These are phyloP conservation scores for Ophiocordyceps sinensis DNA, from an alignment of 2,329 filamentous ascomycete genomes.

Conservation along the genomic window DNA sequence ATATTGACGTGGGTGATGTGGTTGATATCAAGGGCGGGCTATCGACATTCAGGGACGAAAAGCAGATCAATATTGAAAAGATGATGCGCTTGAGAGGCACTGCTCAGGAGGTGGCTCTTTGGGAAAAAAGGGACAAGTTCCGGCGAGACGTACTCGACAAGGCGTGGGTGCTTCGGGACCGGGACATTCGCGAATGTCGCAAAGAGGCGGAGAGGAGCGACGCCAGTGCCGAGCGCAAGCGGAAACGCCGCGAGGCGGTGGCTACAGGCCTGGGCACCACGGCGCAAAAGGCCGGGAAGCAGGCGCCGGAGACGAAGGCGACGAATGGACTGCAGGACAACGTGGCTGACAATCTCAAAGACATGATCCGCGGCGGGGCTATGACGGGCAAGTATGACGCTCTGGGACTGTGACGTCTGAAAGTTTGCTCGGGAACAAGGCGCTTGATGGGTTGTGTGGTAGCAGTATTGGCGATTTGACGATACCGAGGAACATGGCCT, in stretches of 20 bases:
- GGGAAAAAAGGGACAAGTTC: conserved; percentile 40
- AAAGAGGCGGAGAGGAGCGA: conserved; percentile 27
- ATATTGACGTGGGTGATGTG: conserved; percentile 36
- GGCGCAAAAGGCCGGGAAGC: background rate
- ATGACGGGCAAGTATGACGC: conserved; percentile 18
- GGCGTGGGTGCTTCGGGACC: conserved; percentile 39
- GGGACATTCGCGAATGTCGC: conserved; percentile 34
- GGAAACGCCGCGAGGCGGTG: conserved; percentile 5
- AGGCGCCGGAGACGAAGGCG: conserved; percentile 1
- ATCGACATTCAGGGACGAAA: conserved; percentile 29
- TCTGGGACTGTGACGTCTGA: conserved; percentile 15
- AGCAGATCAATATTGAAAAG: conserved; percentile 38
- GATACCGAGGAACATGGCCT: too few species aligned
- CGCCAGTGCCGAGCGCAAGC: conserved; percentile 12
- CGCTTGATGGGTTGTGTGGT: too few species aligned
- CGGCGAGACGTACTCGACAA: conserved; percentile 30
- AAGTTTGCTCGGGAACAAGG: too few species aligned
- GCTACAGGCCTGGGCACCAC: background rate
- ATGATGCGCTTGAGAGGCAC: conserved; percentile 34
- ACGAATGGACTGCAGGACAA: background rate
- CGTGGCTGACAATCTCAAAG: conserved; percentile 8
- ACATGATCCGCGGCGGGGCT: conserved; percentile 13
- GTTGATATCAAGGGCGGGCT: conserved; percentile 43
- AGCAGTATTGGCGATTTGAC: too few species aligned
- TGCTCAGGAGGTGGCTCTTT: conserved; percentile 41